These are phyloP conservation scores for Mediolabrus comicus DNA, from an alignment of 108 stramenopile genomes.

Conservation along the genomic window DNA sequence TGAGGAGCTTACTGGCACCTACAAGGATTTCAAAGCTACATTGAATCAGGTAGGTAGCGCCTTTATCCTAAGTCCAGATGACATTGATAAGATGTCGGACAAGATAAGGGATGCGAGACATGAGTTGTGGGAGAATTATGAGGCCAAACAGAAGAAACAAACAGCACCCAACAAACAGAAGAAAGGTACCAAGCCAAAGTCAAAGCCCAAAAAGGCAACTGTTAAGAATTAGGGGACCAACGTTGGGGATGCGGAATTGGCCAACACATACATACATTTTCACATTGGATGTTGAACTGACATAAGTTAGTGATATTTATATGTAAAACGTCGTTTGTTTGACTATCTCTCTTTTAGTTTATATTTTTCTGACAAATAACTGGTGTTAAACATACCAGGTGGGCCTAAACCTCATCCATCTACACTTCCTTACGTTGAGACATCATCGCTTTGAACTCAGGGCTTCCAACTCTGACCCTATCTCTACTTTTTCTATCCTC, in stretches of 20 bases:
- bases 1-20: conserved; percentile 5
- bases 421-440: not conserved
- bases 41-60: conserved; percentile 31
- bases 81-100: conserved; percentile 31
- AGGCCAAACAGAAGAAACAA: not conserved
- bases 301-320: too few species aligned
- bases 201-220: not conserved
- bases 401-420: too few species aligned
- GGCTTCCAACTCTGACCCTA: not conserved
- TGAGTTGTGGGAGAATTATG: conserved; percentile 3
- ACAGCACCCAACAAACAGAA: not conserved
- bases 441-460: not conserved
- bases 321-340: too few species aligned
- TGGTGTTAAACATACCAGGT: too few species aligned
- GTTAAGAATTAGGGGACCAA: too few species aligned
- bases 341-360: too few species aligned
- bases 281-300: too few species aligned
- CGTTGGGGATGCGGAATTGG: too few species aligned
- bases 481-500: not conserved
- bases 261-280: too few species aligned
- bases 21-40: conserved; percentile 17
- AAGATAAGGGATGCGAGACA: conserved; percentile 16
- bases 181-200: not conserved
- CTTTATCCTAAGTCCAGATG: conserved; percentile 22
- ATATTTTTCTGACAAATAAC: too few species aligned